Base-by-base conservation (phyloP, 2,329 filamentous ascomycete genomes). In the Monosporascus cannonballus region DNA sequence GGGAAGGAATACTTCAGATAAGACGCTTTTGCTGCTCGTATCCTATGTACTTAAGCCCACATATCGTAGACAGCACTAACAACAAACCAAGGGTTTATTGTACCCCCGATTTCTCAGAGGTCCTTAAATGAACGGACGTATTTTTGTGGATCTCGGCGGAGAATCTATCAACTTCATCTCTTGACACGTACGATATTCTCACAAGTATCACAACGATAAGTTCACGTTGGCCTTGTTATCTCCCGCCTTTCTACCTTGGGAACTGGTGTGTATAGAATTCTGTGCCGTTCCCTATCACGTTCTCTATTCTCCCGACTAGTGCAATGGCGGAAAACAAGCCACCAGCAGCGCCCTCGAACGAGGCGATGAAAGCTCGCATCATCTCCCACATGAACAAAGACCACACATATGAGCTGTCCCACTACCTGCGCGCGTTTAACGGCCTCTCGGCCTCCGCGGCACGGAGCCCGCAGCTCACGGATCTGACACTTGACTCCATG, bases 331-430 rank as follows among this genome's bases (percentile, higher is more conserved):
- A 48, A n/a, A 36, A 9, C n/a, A 45, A 30, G 49, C 44, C 47
- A 15, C 34, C 41, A 56, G 42, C 25, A 60, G 61, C 56, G 51
- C 62, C 47, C 44, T 62, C 50, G 76, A 46, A 79, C 51, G 71
- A 70, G 39, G 76, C 73, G 0, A 71, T 75, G 54, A 83, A 83
- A 64, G 63, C 75, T 53, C 82, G 85, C 54, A 85, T 90, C 68
- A 81, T 93, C 65, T 76, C 76, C 36, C 92, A 96, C 75, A 94
- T 96, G 89, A 96, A 96, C 73, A 75, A 76, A 44, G 87, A 93
- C 69, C 93, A 96, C 72, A 74, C 78, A 49, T 79, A 83, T 61
- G 89, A 90, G 53, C 83, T 96, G 48, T 74, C 80, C 53, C 79
- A 87, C 65, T 96, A 92, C 71, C 81, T 95, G n/a, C 84, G 84